Evolutionary conservation across 208 protist species (phyloP), one percentile per base, ranked within the genome.

Genomic region (Acanthamoeba royreba): DNA sequence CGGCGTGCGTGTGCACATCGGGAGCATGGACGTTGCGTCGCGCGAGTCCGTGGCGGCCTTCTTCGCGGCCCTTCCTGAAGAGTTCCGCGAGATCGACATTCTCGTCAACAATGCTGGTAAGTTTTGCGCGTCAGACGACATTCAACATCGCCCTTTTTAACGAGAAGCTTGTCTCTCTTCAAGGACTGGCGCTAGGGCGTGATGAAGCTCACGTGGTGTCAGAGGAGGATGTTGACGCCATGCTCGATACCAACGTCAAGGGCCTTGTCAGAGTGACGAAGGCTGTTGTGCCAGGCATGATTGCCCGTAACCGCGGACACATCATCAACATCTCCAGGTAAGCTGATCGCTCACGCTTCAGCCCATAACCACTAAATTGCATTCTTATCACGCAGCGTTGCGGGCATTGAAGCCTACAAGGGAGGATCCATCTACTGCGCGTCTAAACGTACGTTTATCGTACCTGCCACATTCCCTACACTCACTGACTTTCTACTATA

Each of bases 321-420:
- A 33, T 92, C 49, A 92, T 92, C 86, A 92, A 92, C 86, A 72
- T 92, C 35, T 47, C 40, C 86, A 92, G 86, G 86, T 92, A n/a
- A n/a, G n/a, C n/a, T n/a, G n/a, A n/a, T n/a, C n/a, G n/a, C n/a
- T n/a, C n/a, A n/a, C n/a, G 17, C n/a, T 83, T 83, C 22, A 22
- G 17, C 72, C 15, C 19, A 15, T 83, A 22, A 53, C 19, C n/a
- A 83, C 52, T 25, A 61, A 61, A 17, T 61, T 61, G n/a, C 28
- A 31, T 45, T 19, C 40, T 87, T 35, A 13, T n/a, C 58, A 8
- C 47, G 28, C 61, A 88, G 79, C 25, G 79, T 88, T 5, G 79
- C 79, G 4, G 79, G 79, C n/a, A 63, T 63, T 17, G 47, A 88
- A 47, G 55, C 86, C 5, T 92, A 92, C 86, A 66, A 46, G 40